Conservation (phyloP, 140 eudicot species). For the Erigeron philadelphicus region DNA sequence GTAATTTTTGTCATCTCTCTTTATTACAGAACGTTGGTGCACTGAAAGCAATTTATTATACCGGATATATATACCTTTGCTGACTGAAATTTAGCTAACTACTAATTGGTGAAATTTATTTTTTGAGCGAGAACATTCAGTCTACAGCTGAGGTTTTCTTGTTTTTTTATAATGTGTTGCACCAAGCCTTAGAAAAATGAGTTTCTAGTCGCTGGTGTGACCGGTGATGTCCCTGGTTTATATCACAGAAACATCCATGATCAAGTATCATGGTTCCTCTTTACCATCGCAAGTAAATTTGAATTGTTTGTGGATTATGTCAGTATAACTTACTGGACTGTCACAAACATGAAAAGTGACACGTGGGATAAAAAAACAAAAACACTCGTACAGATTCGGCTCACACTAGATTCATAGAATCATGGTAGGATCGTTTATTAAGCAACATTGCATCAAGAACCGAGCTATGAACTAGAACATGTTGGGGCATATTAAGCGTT, state of each 20-base stretch:
- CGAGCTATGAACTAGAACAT: background rate
- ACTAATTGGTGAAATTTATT: background rate
- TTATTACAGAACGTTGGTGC: background rate
- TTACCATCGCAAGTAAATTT: too few relatives aligned
- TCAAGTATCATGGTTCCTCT: too few relatives aligned
- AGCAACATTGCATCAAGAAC: too few relatives aligned
- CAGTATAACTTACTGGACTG: too few relatives aligned
- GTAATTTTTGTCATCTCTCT: background rate
- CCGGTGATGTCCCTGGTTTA: too few relatives aligned
- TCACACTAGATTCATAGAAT: background rate
- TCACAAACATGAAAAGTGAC: background rate
- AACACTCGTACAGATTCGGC: background rate
- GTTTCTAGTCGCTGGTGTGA: too few relatives aligned
- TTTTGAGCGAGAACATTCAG: background rate
- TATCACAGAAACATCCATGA: too few relatives aligned
- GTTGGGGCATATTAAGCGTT: too few relatives aligned
- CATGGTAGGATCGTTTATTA: too few relatives aligned
- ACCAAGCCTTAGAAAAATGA: too few relatives aligned
- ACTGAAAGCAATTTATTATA: background rate
- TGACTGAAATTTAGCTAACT: background rate
- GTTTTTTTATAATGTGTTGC: too few relatives aligned
- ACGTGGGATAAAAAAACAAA: background rate
- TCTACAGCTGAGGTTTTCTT: too few relatives aligned
- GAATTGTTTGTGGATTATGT: background rate
- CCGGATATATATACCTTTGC: background rate